Percentiles rank a stretch among this genome's conserved stretches.
These are phyloP conservation scores for Eucalyptus pumila DNA, from an alignment of 345 rosid genomes.

Conservation along the genomic window DNA sequence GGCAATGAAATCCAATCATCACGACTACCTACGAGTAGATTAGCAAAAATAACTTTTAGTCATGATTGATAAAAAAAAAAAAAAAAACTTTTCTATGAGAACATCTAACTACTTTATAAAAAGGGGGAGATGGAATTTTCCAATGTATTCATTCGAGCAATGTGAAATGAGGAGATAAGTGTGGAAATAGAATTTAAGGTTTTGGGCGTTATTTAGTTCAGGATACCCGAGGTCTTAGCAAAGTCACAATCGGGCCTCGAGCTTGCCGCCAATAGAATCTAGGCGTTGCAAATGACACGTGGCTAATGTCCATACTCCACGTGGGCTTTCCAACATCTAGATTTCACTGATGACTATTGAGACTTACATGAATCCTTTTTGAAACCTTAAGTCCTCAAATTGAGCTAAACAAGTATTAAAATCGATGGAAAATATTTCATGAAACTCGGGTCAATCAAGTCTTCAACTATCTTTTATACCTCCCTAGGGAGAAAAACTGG, in stretches of 20 bases:
- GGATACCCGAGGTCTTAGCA: not conserved
- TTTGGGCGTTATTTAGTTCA: not conserved
- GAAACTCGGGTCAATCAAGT: not conserved
- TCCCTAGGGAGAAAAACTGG: not conserved
- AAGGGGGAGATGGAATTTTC: not conserved
- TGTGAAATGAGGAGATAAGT: not conserved
- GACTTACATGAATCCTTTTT: not conserved
- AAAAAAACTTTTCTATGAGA: not conserved
- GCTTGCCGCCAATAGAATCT: not conserved
- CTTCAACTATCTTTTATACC: not conserved
- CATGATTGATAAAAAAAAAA: not conserved
- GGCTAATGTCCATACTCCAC: not conserved
- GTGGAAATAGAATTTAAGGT: not conserved
- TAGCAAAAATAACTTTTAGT: not conserved
- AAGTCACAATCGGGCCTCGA: not conserved
- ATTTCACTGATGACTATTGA: not conserved
- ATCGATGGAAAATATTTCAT: not conserved
- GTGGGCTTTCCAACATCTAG: not conserved
- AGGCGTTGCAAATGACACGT: not conserved
- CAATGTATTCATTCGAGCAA: not conserved
- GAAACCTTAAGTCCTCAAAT: not conserved
- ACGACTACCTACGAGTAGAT: rapidly evolving
- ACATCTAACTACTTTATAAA: not conserved
- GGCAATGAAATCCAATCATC: rapidly evolving
- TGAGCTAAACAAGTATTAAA: not conserved